A percentile compares a stretch with the other conserved stretches of the same genome.
These are phyloP conservation scores for Debaryomyces udenii DNA, from an alignment of 1,139 yeast species.

Conservation along the genomic window DNA sequence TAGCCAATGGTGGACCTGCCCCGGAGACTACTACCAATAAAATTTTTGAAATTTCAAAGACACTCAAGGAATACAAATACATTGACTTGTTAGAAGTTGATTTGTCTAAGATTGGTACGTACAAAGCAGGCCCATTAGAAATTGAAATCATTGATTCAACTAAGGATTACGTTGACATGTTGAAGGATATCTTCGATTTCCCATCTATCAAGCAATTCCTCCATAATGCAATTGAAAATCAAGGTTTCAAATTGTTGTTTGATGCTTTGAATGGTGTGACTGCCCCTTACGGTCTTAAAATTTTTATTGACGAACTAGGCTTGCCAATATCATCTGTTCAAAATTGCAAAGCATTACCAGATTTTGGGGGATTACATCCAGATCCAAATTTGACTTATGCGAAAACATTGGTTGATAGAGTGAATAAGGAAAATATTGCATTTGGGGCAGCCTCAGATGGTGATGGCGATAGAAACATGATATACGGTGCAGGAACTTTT, in stretches of 20 bases:
- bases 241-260: slow-evolving; percentile 71
- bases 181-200: slow-evolving; percentile 89
- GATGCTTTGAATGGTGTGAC: slow-evolving; percentile 96
- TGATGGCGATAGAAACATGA: slow-evolving; percentile 99
- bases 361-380: slow-evolving; percentile 97
- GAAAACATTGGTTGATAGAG: slow-evolving; percentile 78
- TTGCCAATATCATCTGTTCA: slow-evolving; percentile 72
- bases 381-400: slow-evolving; percentile 98
- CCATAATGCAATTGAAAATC: slow-evolving; percentile 42
- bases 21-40: slow-evolving; percentile 92
- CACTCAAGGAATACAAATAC: slow-evolving; percentile 59
- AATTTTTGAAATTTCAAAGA: slow-evolving; percentile 72
- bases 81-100: slow-evolving; percentile 65
- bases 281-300: slow-evolving; percentile 90
- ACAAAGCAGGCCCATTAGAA: slow-evolving; percentile 55
- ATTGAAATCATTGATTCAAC: slow-evolving; percentile 87
- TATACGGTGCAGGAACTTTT: slow-evolving; percentile 92
- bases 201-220: slow-evolving; percentile 76
- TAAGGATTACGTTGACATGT: slow-evolving; percentile 70
- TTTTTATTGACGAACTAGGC: slow-evolving; percentile 84
- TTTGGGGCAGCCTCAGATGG: slow-evolving; percentile 99
- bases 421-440: slow-evolving; percentile 76
- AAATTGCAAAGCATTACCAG: slow-evolving; percentile 77
- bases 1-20: slow-evolving; percentile 98
- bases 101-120: slow-evolving; percentile 57